phyloP scores from a whole-genome alignment of 257 asterid species.

The Lithospermum erythrorhizon region DNA sequence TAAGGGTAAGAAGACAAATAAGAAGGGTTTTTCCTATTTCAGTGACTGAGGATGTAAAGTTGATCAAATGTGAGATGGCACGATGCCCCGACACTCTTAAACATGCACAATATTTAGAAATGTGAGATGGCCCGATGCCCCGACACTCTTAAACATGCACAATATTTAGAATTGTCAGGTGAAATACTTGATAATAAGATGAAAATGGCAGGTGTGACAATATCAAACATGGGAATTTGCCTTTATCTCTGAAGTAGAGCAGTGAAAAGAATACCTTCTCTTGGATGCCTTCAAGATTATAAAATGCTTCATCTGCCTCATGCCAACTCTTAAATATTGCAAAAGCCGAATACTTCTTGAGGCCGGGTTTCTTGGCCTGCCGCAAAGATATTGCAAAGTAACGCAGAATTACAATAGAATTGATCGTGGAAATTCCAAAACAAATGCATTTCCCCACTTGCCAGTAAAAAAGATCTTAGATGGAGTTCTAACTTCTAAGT shows the following conservation, averaged over 20 bases:
- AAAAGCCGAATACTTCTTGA: slow-evolving; percentile 42
- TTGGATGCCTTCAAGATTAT: slow-evolving; percentile 42
- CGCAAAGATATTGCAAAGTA: slow-evolving; percentile 11
- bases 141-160: not conserved
- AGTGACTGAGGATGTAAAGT: not conserved
- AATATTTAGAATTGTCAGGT: not conserved
- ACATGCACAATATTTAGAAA: not conserved
- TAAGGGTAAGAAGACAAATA: not conserved
- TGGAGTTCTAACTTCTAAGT: too few relatives aligned
- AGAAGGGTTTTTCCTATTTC: not conserved
- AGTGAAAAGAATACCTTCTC: slow-evolving; percentile 39
- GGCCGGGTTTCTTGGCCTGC: slow-evolving; percentile 37
- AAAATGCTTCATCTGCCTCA: slow-evolving; percentile 59
- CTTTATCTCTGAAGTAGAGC: not conserved
- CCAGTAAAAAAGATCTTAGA: not conserved
- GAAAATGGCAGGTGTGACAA: not conserved
- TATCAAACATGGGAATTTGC: not conserved
- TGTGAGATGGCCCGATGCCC: not conserved
- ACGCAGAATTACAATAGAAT: not conserved
- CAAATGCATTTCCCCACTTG: not conserved
- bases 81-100: not conserved
- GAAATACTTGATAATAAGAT: not conserved
- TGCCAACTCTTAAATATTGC: slow-evolving; percentile 48
- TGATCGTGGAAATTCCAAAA: not conserved
- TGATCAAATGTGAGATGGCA: not conserved